Base-by-base conservation (phyloP, 2,329 filamentous ascomycete species). In the Alternaria triticimaculans region DNA sequence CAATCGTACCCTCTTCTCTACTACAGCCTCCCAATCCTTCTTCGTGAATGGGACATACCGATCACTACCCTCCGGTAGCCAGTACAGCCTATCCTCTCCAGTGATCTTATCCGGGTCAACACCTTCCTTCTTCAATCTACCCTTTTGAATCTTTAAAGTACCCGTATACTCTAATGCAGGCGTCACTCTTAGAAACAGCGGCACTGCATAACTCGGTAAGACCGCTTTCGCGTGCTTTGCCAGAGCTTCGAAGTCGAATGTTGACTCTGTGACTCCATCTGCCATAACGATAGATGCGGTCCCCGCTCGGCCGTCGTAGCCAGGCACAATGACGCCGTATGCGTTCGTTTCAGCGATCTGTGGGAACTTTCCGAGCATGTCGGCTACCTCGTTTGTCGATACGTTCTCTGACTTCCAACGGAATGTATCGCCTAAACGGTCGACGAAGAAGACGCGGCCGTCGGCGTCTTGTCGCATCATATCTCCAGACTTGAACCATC, bases 321-420 rank as follows among this genome's bases (percentile, higher is more conserved):
- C 74, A 0, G 82, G 82, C 1, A 84, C 78, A 3, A 73, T 58
- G 0, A 84, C 81, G 12, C 82, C 82, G 64, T 84, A 84, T 7
- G 82, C 82, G 50, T 81, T 83, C 10, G 80, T 75, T 66, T 83
- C 82, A 20, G 79, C 80, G 6, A 84, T 71, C 49, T 82, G 78
- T 2, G 78, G 73, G 55, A 77, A 81, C n/a, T 70, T 69, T 28
- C 81, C 80, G 2, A 84, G 54, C 41, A 80, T 76, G 55, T 83
- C 81, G 46, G 77, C 72, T 10, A 85, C 82, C 69, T 84, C 82
- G 51, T 79, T 81, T 6, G 82, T 83, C 2, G 82, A 82, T 5
- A 84, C 81, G 67, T 84, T 84, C 68, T 84, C 82, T 4, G 80
- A 80, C 62, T 79, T 82, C 79, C 79, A 81, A 54, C 79, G 76